A percentile compares a stretch with the other conserved stretches of the same genome.
These are phyloP conservation scores for Elongisporangium undulatum DNA, from an alignment of 352 stramenopile species.

Conservation along the genomic window DNA sequence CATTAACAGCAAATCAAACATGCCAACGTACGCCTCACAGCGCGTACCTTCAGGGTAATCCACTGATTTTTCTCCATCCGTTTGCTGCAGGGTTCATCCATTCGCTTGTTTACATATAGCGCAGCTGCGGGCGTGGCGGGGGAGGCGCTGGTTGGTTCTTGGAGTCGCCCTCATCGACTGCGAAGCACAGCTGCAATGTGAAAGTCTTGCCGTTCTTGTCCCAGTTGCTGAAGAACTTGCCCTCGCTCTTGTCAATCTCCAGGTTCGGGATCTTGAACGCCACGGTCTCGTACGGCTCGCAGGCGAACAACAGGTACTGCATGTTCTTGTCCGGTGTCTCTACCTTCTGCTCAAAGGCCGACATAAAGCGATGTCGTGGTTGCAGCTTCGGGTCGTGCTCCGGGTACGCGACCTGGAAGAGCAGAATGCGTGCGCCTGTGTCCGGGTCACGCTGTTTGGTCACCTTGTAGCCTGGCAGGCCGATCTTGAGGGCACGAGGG, in stretches of 20 bases:
- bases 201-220: constrained; percentile 95
- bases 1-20: constrained; percentile 13
- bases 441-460: constrained; percentile 92
- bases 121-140: constrained; percentile 44
- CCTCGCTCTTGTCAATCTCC: constrained; percentile 93
- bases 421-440: constrained; percentile 77
- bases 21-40: neutral
- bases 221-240: constrained; percentile 98
- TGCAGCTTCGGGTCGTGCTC: constrained; percentile 92
- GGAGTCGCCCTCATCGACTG: constrained; percentile 18
- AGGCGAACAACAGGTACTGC: constrained; percentile 98
- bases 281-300: constrained; percentile 98
- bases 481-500: constrained; percentile 91
- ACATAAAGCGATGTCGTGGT: constrained; percentile 99
- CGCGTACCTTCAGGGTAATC: neutral
- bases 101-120: constrained; percentile 17
- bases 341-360: constrained; percentile 98
- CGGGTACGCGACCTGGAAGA: constrained; percentile 97
- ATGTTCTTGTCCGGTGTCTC: constrained; percentile 94
- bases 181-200: constrained; percentile 86
- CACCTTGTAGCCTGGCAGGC: constrained; percentile 97
- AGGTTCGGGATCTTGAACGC: constrained; percentile 99
- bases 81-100: constrained; percentile 10
- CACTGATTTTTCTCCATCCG: neutral
- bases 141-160: constrained; percentile 43